Evolutionary conservation across 257 asterid genomes (phyloP).

Genomic region (Voacanga thouarsii): DNA sequence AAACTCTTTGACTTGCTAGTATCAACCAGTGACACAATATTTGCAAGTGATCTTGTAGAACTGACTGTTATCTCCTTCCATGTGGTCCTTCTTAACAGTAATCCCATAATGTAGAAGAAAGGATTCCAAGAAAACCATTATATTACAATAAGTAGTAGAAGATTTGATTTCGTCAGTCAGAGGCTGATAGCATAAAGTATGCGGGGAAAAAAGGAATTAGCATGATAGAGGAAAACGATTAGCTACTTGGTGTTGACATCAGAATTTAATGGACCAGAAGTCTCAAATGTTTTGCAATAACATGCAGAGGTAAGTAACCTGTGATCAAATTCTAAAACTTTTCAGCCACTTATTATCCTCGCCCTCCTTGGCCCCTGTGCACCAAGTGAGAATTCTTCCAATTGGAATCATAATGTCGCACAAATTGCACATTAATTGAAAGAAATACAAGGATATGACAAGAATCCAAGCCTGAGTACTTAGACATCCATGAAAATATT

Average conservation of each 20-base stretch:
- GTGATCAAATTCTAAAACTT: not conserved
- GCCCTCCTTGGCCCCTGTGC: not conserved
- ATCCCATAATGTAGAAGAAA: not conserved
- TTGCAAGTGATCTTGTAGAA: not conserved
- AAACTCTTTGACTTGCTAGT: not conserved
- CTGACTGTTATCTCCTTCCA: not conserved
- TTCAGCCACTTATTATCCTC: too few relatives aligned
- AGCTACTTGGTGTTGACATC: not conserved
- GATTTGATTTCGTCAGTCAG: not conserved
- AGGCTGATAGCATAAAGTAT: not conserved
- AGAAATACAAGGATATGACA: not conserved
- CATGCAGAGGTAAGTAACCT: not conserved
- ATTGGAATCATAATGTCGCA: not conserved
- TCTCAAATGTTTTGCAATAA: not conserved
- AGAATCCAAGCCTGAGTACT: not conserved
- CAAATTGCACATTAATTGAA: not conserved
- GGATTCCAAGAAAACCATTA: too few relatives aligned
- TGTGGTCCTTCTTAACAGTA: not conserved
- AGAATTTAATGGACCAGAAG: not conserved
- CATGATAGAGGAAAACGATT: not conserved
- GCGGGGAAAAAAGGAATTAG: too few relatives aligned
- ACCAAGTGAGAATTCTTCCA: not conserved
- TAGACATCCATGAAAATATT: not conserved
- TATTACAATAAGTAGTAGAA: not conserved
- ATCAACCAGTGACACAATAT: not conserved